Percentiles rank a stretch among this genome's conserved stretches.
These are phyloP conservation scores for Mycena crocata DNA, from an alignment of 768 basidiomycete genomes.

Conservation along the genomic window DNA sequence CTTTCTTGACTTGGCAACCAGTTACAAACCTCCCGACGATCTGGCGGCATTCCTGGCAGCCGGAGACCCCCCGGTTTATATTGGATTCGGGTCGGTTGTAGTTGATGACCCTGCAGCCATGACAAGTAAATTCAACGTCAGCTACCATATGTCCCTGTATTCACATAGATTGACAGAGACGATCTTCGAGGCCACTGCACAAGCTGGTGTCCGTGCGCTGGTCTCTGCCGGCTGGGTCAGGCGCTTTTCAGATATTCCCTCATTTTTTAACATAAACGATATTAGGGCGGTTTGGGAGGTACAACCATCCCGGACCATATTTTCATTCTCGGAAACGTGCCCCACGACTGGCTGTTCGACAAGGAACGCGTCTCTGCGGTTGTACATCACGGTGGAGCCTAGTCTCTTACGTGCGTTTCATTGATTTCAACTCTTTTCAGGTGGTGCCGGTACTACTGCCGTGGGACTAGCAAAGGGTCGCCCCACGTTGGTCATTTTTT, in stretches of 20 bases:
- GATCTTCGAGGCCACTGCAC: slow-evolving; percentile 67
- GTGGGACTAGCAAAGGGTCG: slow-evolving; percentile 68
- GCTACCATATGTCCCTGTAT: neutral
- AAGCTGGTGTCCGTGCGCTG: slow-evolving; percentile 68
- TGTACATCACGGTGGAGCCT: slow-evolving; percentile 70
- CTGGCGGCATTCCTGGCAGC: slow-evolving; percentile 59
- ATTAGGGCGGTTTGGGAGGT: slow-evolving; percentile 66
- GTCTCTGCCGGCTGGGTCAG: slow-evolving; percentile 73
- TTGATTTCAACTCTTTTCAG: slow-evolving; percentile 59
- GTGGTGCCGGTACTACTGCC: slow-evolving; percentile 76
- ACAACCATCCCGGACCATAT: slow-evolving; percentile 61
- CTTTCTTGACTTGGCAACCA: slow-evolving; percentile 64
- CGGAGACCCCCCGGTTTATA: slow-evolving; percentile 67
- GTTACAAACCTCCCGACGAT: slow-evolving; percentile 61
- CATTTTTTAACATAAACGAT: neutral
- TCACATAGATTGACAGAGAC: slow-evolving; percentile 49
- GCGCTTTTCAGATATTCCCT: neutral
- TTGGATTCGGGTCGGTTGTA: slow-evolving; percentile 72
- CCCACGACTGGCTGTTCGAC: slow-evolving; percentile 78
- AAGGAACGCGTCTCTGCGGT: slow-evolving; percentile 66
- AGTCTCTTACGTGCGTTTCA: neutral
- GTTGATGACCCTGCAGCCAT: slow-evolving; percentile 65
- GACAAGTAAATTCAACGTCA: slow-evolving; percentile 51
- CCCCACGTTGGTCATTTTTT: slow-evolving; percentile 72
- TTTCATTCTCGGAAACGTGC: slow-evolving; percentile 74